phyloP scores from a whole-genome alignment of 352 stramenopile genomes.

The Globisporangium barbulae region DNA sequence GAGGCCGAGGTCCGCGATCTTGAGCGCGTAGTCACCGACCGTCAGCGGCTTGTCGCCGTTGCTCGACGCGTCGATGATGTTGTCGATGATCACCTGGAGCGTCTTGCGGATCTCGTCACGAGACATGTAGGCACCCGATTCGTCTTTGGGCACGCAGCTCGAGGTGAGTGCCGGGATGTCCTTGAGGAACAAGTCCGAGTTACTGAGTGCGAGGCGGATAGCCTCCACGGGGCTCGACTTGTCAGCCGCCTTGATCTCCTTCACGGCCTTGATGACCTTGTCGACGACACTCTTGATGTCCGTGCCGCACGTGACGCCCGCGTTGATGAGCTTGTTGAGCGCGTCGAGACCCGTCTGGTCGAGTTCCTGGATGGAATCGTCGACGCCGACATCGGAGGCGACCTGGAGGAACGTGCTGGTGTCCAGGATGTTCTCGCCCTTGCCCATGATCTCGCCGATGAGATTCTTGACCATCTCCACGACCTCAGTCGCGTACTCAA shows the following conservation, averaged over 20 bases:
- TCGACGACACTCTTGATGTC: slow-evolving; percentile 51
- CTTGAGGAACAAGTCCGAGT: slow-evolving; percentile 32
- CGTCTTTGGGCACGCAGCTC: slow-evolving; percentile 38
- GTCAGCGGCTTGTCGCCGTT: slow-evolving; percentile 16
- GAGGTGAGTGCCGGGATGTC: slow-evolving; percentile 45
- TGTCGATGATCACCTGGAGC: slow-evolving; percentile 51
- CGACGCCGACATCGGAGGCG: slow-evolving; percentile 17
- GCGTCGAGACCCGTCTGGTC: neutral
- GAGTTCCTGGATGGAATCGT: neutral
- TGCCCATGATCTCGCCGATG: slow-evolving; percentile 24
- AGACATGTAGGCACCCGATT: slow-evolving; percentile 29
- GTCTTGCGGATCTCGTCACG: slow-evolving; percentile 53
- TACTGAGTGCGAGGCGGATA: slow-evolving; percentile 40
- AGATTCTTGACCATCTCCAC: slow-evolving; percentile 16
- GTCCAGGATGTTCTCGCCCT: slow-evolving; percentile 33
- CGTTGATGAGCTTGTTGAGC: slow-evolving; percentile 37
- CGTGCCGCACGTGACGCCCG: slow-evolving; percentile 26
- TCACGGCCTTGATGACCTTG: slow-evolving; percentile 34
- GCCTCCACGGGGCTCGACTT: slow-evolving; percentile 25
- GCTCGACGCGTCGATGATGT: slow-evolving; percentile 35
- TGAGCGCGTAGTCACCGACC: slow-evolving; percentile 26
- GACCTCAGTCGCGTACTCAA: slow-evolving; percentile 2
- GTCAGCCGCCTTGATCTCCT: slow-evolving; percentile 26
- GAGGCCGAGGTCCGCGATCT: slow-evolving; percentile 31
- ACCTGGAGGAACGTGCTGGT: slow-evolving; percentile 32